Base-by-base conservation (phyloP, 176 grass and related monocot species). In the Eleusine coracana region DNA sequence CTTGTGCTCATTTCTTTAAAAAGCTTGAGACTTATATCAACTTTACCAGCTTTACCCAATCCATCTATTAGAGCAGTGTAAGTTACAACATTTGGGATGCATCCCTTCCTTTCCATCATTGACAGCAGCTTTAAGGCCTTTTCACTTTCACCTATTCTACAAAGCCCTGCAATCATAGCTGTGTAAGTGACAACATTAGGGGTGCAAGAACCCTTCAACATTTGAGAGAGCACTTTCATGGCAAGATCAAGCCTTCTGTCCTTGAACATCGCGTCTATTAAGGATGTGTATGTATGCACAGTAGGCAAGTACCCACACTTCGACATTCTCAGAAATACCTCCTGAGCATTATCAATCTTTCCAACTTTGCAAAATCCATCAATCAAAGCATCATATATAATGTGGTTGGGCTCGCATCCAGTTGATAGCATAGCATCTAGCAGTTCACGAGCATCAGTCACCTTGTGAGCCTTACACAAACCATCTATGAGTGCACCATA, bases 141-240 rank as follows among this genome's bases (percentile, higher is more conserved):
- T 48, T 89, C 91, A 45, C 54, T 77, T 87, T 99, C 94, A 86
- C 91, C 91, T 70, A 92, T 55, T 87, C 70, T 94, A 81, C 96
- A 96, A 66, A 99, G 93, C 45, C 96, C 96, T 82, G 92, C 91
- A 73, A 96, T 88, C 96, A 99, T 96, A 76, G 92, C 93, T 71
- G 96, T 99, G 66, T 99, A 99, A 71, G 93, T 99, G 50, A 99
- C 65, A 18, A 99, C 96, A 66, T 99, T 99, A 75, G 93, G 96
- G 79, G 61, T 85, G 88, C 91, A 96, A 74, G 93, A 92, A 80
- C 80, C 89, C 70, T 96, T 87, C 66, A 96, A 79, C 93, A 99
- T 99, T 89, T 92, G 90, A 46, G 96, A 94, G 15, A 96, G 87
- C 80, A 94, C 87, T 87, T 99, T 93, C 65, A 99, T 80, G 12